These are phyloP conservation scores for Backusella morwellensis DNA, from an alignment of 192 early-diverging fungal genomes.

Conservation along the genomic window DNA sequence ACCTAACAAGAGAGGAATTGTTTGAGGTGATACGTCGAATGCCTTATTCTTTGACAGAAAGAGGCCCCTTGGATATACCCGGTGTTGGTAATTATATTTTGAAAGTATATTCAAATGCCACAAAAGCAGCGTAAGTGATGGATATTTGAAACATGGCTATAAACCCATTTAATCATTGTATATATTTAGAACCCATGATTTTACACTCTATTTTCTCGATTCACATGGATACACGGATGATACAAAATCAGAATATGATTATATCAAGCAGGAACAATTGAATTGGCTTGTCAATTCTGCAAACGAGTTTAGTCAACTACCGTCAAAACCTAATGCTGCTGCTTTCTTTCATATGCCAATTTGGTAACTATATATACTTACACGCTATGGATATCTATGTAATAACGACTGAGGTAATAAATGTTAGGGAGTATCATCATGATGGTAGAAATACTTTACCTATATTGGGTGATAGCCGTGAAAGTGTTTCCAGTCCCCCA, in stretches of 20 bases:
- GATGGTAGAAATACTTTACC: conserved; percentile 1
- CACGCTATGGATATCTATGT: too few relatives aligned
- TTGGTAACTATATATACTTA: conserved; percentile 7
- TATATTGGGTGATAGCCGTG: conserved; percentile 19
- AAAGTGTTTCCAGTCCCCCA: conserved; percentile 15
- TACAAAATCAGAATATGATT: conserved; percentile 35
- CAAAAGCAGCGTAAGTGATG: not conserved
- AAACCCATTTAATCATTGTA: not conserved
- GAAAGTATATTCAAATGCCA: conserved; percentile 25
- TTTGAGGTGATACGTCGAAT: conserved; percentile 35
- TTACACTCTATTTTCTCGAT: conserved; percentile 46
- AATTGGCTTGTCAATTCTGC: conserved; percentile 41
- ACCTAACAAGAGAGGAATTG: conserved; percentile 44
- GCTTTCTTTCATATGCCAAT: conserved; percentile 50
- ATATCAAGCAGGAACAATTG: conserved; percentile 43
- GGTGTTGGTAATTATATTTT: conserved; percentile 44
- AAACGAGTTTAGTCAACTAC: conserved; percentile 17
- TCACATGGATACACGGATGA: conserved; percentile 37
- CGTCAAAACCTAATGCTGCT: conserved; percentile 38
- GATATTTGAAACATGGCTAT: not conserved
- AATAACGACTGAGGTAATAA: too few relatives aligned
- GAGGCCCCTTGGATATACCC: conserved; percentile 37
- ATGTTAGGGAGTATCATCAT: not conserved
- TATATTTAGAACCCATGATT: conserved; percentile 15
- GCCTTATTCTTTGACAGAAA: conserved; percentile 36